phyloP scores from a whole-genome alignment of 2,329 filamentous ascomycete genomes.

The Canariomyces notabilis region DNA sequence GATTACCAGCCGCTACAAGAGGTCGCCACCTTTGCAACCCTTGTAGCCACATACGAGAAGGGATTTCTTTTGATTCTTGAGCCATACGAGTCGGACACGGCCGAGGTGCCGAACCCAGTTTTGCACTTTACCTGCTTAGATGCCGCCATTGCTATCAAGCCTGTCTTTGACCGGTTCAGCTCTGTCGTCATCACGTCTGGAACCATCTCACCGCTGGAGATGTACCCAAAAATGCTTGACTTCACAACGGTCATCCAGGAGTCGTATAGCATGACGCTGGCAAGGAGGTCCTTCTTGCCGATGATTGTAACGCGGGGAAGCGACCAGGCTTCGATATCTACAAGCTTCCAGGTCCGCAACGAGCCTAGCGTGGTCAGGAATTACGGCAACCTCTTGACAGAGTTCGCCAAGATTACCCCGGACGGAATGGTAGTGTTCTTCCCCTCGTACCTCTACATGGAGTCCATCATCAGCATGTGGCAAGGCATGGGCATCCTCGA shows the following conservation, averaged over 20 bases:
- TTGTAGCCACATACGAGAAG: conserved; percentile 94
- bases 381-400: conserved; percentile 86
- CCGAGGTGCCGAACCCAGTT: conserved; percentile 93
- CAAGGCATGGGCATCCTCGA: conserved; percentile 97
- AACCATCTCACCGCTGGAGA: conserved; percentile 93
- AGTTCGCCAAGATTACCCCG: conserved; percentile 92
- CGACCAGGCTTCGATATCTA: conserved; percentile 89
- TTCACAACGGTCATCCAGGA: conserved; percentile 92
- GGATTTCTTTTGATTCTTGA: conserved; percentile 96
- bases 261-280: conserved; percentile 95
- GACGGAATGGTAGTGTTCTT: conserved; percentile 99
- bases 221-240: conserved; percentile 98
- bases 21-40: conserved; percentile 92
- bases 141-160: conserved; percentile 95
- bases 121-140: conserved; percentile 95
- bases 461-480: conserved; percentile 98
- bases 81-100: conserved; percentile 91
- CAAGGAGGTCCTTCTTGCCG: conserved; percentile 88
- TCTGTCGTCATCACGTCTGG: conserved; percentile 98
- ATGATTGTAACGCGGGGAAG: conserved; percentile 96
- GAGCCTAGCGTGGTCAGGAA: conserved; percentile 96
- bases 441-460: conserved; percentile 98
- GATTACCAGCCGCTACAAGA: conserved; percentile 96
- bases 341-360: conserved; percentile 90
- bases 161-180: conserved; percentile 94